Percentiles rank a stretch among this genome's conserved stretches.
These are phyloP conservation scores for Pseudogymnoascus sp. DNA, from an alignment of 2,329 filamentous ascomycete genomes.

Conservation along the genomic window DNA sequence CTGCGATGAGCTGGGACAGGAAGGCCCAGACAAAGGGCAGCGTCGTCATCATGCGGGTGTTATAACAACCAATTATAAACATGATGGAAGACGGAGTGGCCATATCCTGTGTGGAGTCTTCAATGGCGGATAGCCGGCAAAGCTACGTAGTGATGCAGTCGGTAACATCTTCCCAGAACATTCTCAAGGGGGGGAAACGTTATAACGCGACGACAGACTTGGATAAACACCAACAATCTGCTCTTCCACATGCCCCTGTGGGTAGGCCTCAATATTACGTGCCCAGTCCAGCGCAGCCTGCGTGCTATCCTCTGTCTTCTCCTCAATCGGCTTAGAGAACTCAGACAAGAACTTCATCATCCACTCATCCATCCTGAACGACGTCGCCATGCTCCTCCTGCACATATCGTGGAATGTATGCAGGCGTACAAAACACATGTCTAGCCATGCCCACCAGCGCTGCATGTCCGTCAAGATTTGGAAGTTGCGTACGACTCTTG, in stretches of 20 bases:
- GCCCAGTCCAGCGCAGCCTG: neutral
- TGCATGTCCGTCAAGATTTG: slow-evolving; percentile 36
- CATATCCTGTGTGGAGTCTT: neutral
- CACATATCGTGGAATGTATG: slow-evolving; percentile 38
- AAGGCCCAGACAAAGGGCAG: neutral
- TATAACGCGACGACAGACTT: neutral
- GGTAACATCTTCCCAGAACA: neutral
- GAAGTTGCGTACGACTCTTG: slow-evolving; percentile 38
- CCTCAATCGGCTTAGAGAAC: slow-evolving; percentile 28
- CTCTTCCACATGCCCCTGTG: neutral
- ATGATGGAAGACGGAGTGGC: neutral
- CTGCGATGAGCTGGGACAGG: neutral
- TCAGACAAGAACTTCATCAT: slow-evolving; percentile 34
- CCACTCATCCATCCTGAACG: slow-evolving; percentile 37
- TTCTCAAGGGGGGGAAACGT: neutral
- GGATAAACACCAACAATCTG: neutral
- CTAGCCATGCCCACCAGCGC: slow-evolving; percentile 36
- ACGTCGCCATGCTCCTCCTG: slow-evolving; percentile 30
- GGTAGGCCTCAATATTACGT: neutral
- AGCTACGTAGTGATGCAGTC: neutral
- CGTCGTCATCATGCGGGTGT: neutral
- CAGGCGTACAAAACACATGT: slow-evolving; percentile 33
- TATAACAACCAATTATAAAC: neutral
- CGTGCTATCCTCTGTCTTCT: slow-evolving; percentile 14
- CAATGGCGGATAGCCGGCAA: neutral